These are phyloP conservation scores for Flaveria ramosissima DNA, from an alignment of 129 eudicot genomes.

Conservation along the genomic window DNA sequence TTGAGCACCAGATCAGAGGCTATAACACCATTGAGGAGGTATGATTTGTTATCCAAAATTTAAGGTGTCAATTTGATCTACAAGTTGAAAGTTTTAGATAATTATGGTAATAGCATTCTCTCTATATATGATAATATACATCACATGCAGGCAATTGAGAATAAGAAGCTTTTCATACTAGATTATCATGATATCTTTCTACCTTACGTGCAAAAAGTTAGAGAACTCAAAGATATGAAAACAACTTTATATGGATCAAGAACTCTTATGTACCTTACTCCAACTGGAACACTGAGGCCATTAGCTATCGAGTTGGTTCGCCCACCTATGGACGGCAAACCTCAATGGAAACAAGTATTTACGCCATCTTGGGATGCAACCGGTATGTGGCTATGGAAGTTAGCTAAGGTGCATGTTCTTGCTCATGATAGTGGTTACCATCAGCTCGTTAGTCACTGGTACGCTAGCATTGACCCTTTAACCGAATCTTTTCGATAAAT, in stretches of 20 bases:
- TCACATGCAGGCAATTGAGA: conserved; percentile 52
- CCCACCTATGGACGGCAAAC: conserved; percentile 57
- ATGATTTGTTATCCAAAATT: background rate
- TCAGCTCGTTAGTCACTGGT: conserved; percentile 77
- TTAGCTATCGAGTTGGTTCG: conserved; percentile 70
- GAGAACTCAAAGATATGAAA: conserved; percentile 40
- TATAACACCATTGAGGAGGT: conserved; percentile 51
- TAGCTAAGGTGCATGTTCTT: conserved; percentile 67
- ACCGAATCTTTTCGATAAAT: background rate
- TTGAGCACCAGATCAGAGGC: conserved; percentile 54
- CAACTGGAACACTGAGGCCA: conserved; percentile 51
- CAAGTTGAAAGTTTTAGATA: background rate
- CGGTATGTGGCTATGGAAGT: conserved; percentile 69
- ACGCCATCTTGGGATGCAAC: conserved; percentile 52
- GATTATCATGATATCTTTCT: conserved; percentile 67
- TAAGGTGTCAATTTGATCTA: background rate
- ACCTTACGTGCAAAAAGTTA: conserved; percentile 68
- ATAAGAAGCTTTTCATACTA: conserved; percentile 58
- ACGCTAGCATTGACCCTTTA: background rate
- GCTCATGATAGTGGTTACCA: conserved; percentile 75
- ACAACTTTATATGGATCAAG: conserved; percentile 75
- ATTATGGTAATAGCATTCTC: no score
- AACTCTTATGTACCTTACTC: conserved; percentile 53
- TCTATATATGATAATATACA: no score
- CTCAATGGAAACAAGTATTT: conserved; percentile 63